phyloP scores from a whole-genome alignment of 352 stramenopile genomes.

The Pythium myriotylum region DNA sequence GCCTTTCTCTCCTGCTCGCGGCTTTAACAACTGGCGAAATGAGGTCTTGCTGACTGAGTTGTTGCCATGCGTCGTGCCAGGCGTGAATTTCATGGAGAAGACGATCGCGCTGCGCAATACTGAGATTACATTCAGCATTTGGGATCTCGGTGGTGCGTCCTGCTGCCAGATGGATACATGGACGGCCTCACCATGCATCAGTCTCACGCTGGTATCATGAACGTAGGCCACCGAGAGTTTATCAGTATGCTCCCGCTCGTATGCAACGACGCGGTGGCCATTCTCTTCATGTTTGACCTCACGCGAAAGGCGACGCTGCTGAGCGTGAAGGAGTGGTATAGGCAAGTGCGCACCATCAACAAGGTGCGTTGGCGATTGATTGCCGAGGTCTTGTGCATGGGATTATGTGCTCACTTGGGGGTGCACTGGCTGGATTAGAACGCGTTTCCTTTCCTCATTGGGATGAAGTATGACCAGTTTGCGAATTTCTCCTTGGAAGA shows the following conservation, averaged over 20 bases:
- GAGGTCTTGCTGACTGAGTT: no score
- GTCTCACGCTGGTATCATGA: neutral
- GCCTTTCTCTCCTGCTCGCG: no score
- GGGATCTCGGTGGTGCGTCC: conserved; percentile 88
- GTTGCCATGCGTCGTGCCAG: no score
- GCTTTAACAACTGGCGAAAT: no score
- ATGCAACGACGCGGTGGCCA: conserved; percentile 94
- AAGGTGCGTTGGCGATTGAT: conserved; percentile 40
- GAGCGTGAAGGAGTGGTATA: conserved; percentile 94
- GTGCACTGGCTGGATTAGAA: conserved; percentile 45
- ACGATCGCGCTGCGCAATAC: conserved; percentile 93
- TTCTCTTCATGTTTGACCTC: conserved; percentile 97
- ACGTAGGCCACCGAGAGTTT: conserved; percentile 88
- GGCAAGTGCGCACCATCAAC: conserved; percentile 89
- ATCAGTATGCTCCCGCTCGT: conserved; percentile 95
- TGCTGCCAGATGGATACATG: neutral
- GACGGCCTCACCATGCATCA: neutral
- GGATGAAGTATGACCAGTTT: conserved; percentile 96
- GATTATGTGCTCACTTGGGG: neutral
- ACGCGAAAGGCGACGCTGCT: conserved; percentile 91
- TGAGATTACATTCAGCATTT: conserved; percentile 96
- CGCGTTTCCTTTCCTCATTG: conserved; percentile 92
- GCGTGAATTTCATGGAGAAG: conserved; percentile 97
- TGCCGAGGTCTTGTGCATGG: neutral
- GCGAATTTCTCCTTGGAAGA: conserved; percentile 90